phyloP scores from a whole-genome alignment of 2,329 filamentous ascomycete species.

The Neophaeococcomyces mojaviensis region DNA sequence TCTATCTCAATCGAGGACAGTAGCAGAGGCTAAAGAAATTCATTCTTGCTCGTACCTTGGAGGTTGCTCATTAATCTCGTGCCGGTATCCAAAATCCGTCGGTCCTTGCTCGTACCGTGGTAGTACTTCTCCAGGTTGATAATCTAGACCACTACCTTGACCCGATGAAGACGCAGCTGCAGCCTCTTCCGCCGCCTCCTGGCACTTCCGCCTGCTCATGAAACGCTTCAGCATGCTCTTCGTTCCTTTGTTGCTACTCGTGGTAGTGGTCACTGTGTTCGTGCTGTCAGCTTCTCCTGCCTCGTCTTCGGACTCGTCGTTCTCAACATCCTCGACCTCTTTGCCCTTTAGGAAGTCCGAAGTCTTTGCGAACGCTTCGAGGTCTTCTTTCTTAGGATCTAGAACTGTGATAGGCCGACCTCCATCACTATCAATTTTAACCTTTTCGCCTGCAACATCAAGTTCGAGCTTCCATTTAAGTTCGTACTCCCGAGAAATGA shows the following conservation, averaged over 20 bases:
- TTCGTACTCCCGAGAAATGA: constrained; percentile 16
- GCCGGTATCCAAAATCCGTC: constrained; percentile 6
- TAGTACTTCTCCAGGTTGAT: neutral
- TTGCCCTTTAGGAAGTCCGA: neutral
- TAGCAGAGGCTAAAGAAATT: neutral
- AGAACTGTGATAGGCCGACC: constrained; percentile 1
- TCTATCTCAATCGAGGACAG: no score
- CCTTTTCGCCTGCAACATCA: constrained; percentile 16
- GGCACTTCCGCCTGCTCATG: neutral
- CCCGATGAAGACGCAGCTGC: neutral
- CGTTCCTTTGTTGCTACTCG: neutral
- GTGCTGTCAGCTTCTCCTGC: neutral
- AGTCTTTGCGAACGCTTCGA: neutral
- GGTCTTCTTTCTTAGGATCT: neutral
- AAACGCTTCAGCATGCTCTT: neutral
- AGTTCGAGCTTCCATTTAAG: constrained; percentile 18
- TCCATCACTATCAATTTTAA: constrained; percentile 10
- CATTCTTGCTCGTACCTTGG: constrained; percentile 9
- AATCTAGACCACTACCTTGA: neutral
- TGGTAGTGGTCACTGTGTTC: no score
- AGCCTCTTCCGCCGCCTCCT: constrained; percentile 4
- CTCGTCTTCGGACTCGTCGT: constrained; percentile 5
- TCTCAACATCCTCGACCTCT: neutral
- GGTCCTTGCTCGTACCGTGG: constrained; percentile 1
- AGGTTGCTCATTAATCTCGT: constrained; percentile 7